Base-by-base conservation (phyloP, 768 basidiomycete species). In the Cystoderma amianthinum region DNA sequence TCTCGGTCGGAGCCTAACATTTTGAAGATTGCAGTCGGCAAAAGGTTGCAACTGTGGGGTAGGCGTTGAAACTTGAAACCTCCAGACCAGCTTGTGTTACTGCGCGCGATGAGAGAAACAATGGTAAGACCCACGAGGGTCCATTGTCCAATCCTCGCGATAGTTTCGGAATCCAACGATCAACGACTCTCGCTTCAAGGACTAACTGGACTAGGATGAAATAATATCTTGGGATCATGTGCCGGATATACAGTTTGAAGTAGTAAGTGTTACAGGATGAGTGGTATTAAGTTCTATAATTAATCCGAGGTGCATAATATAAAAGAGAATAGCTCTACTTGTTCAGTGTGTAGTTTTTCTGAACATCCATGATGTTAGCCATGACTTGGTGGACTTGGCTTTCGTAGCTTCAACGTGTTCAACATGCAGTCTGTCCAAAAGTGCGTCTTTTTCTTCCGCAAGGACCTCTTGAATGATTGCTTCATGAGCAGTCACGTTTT, bases 351-450 rank as follows among this genome's bases (percentile, higher is more conserved):
- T 49, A 34, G 55, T 44, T 46, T 58, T 67, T 50, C 62, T 67
- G 56, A 80, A 84, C 69, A 82, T 72, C 82, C 81, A 84, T 23
- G 78, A 71, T 28, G 72, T 77, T 47, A 80, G 60, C 80, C 79
- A 80, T 10, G 80, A 74, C 48, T 71, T 74, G 22, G 65, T 63
- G 19, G 59, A 60, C 41, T 60, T 64, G 16, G 66, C 60, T 46
- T 69, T 69, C 23, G 65, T 60, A 24, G 65, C 72, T 48, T 78
- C 72, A 7, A 63, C 65, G 49, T 75, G 61, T 57, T 85, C 82
- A 36, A 71, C 69, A 49, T 76, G 68, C 37, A 78, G 51, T 34
- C 75, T 63, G 47, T 76, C 67, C 22, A 67, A 65, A 19, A 75
- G 61, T 3, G 74, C 82, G 12, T 73, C 64, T 44, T 74, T 67